Base-by-base conservation (phyloP, 2,329 filamentous ascomycete genomes). In the Blumeria hordei region DNA sequence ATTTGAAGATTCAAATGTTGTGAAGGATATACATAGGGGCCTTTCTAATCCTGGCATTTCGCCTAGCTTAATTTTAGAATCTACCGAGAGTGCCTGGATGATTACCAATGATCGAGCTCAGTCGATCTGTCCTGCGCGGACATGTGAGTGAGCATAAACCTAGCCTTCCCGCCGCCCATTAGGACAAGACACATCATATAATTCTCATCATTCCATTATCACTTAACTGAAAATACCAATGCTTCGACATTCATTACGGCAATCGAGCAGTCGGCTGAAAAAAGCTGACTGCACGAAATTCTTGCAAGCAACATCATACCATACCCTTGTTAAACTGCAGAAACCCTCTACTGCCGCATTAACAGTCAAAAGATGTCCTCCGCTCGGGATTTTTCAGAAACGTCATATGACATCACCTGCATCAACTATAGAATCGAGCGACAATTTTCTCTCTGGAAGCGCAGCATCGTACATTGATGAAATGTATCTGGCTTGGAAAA, bases 381-480 rank as follows among this genome's bases (percentile, higher is more conserved):
- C 74, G 49, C 69, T 71, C 41, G 59, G 72, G 18, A 61, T 66
- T 55, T 66, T 69, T 57, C 74, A 74, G 64, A 74, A 71, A 62
- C 69, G 71, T 63, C 74, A 75, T 70, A 72, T 75, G 59, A 76
- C 76, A 59, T 71, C 76, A 55, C 71, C 71, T 56, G 69, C 74
- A 55, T 71, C 70, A 56, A 67, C 76, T 18, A 77, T 78, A 59
- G 87, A 94, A 67, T 79, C 88, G 60, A 94, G 85, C 69, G 92
- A 98, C 71, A 94, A 82, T 72, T 98, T 98, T 76, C 78, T 98
- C 58, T 86, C 88, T 60, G 92, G 92, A 62, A 96, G 86, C 74
- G 92, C 90, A 58, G 92, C 92, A 70, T 95, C 94, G 74, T 98
- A 98, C 73, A 87, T 98, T 68, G 92, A 98, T 70, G 92, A 95